These are phyloP conservation scores for Fusarium torreyae DNA, from an alignment of 2,329 filamentous ascomycete genomes.

Conservation along the genomic window DNA sequence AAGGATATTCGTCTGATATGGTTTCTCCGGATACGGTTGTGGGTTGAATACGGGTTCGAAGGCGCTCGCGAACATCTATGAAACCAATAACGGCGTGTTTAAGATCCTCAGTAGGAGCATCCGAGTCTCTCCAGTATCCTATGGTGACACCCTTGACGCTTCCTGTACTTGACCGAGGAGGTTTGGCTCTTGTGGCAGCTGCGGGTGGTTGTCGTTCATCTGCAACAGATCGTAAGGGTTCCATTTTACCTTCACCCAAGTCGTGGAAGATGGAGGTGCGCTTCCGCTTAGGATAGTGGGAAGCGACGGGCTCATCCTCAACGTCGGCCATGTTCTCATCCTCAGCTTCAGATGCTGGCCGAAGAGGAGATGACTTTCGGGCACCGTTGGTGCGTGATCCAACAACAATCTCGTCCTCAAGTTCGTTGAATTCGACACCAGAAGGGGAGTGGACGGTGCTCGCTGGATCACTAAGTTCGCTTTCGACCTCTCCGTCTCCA, in stretches of 20 bases:
- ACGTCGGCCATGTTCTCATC: constrained; percentile 62
- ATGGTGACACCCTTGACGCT: constrained; percentile 65
- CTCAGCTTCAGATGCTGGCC: constrained; percentile 54
- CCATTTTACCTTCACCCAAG: constrained; percentile 64
- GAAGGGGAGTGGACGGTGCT: constrained; percentile 57
- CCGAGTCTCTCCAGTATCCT: constrained; percentile 74
- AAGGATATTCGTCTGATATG: constrained; percentile 62
- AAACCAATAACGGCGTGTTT: constrained; percentile 75
- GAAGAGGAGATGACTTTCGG: constrained; percentile 56
- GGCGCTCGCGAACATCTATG: constrained; percentile 72
- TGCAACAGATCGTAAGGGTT: constrained; percentile 54
- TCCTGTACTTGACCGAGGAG: constrained; percentile 49
- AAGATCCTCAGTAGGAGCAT: constrained; percentile 61
- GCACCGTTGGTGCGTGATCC: constrained; percentile 59
- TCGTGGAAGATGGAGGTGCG: constrained; percentile 66
- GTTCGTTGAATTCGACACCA: constrained; percentile 56
- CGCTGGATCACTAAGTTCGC: constrained; percentile 61
- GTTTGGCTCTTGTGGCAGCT: constrained; percentile 47
- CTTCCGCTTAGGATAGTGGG: constrained; percentile 70
- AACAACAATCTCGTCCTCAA: constrained; percentile 70
- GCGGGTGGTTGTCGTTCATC: constrained; percentile 50
- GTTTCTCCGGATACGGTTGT: constrained; percentile 64
- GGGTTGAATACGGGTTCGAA: constrained; percentile 71
- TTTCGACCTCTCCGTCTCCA: constrained; percentile 59
- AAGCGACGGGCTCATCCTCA: constrained; percentile 56